These are phyloP conservation scores for Psidium guajava DNA, from an alignment of 345 rosid species.

Conservation along the genomic window DNA sequence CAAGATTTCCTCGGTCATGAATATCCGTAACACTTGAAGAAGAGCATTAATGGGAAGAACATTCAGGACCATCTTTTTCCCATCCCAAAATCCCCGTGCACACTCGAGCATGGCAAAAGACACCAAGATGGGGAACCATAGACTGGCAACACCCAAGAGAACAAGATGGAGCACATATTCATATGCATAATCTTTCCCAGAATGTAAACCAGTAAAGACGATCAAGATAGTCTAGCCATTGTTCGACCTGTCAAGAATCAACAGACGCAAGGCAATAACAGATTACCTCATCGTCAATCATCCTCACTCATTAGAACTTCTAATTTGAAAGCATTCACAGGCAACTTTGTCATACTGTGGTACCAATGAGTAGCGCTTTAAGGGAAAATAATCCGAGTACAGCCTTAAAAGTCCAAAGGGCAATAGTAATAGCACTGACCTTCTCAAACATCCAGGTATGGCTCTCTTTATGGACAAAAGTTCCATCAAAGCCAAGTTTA, in stretches of 20 bases:
- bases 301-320: neutral
- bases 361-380: neutral
- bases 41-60: neutral
- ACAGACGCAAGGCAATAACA: neutral
- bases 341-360: neutral
- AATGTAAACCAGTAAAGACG: neutral
- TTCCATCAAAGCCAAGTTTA: neutral
- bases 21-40: neutral
- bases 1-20: neutral
- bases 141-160: neutral
- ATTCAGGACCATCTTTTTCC: neutral
- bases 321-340: neutral
- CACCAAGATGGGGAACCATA: neutral
- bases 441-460: neutral
- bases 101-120: neutral
- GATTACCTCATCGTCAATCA: neutral
- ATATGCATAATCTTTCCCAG: neutral
- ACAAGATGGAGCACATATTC: neutral
- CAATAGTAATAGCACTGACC: neutral
- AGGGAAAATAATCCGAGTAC: neutral
- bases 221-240: neutral
- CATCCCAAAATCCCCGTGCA: neutral
- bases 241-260: neutral
- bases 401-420: neutral
- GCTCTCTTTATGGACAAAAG: neutral